Evolutionary conservation across 2,329 filamentous ascomycete species (phyloP).

Genomic region (Epichloe festucae): DNA sequence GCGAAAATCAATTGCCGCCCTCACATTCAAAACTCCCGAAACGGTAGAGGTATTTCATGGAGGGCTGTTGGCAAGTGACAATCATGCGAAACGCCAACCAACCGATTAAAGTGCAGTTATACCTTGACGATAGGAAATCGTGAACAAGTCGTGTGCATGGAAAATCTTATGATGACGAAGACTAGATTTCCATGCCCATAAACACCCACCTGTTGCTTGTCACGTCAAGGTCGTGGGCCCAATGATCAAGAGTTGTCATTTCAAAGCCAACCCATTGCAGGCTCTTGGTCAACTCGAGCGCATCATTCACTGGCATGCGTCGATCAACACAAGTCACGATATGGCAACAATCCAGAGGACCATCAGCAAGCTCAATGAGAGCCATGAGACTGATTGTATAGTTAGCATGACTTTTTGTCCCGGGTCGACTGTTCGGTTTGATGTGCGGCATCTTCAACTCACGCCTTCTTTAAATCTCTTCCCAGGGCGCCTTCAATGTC

Average conservation of each 20-base stretch:
- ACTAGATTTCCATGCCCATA: conserved; percentile 74
- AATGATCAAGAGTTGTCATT: conserved; percentile 65
- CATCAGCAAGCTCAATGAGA: conserved; percentile 74
- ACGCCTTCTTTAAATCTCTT: conserved; percentile 79
- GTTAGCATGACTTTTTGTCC: conserved; percentile 3
- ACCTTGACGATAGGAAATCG: background rate
- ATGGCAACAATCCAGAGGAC: conserved; percentile 61
- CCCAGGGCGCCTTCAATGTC: conserved; percentile 54
- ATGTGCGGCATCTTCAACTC: conserved; percentile 24
- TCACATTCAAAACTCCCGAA: background rate
- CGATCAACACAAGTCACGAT: conserved; percentile 76
- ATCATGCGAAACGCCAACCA: background rate
- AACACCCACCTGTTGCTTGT: conserved; percentile 74
- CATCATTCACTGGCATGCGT: conserved; percentile 45
- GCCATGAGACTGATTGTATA: conserved; percentile 60
- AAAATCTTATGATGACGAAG: background rate
- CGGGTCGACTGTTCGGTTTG: background rate
- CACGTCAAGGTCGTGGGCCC: conserved; percentile 50
- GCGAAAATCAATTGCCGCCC: background rate
- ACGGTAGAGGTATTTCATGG: background rate
- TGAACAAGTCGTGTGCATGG: background rate
- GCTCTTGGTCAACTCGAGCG: conserved; percentile 60
- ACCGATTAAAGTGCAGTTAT: background rate
- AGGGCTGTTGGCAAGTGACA: background rate
- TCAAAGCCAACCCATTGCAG: conserved; percentile 91